Evolutionary conservation across 1,284 basidiomycete genomes (phyloP).

Genomic region (Ceratobasidium sp.): DNA sequence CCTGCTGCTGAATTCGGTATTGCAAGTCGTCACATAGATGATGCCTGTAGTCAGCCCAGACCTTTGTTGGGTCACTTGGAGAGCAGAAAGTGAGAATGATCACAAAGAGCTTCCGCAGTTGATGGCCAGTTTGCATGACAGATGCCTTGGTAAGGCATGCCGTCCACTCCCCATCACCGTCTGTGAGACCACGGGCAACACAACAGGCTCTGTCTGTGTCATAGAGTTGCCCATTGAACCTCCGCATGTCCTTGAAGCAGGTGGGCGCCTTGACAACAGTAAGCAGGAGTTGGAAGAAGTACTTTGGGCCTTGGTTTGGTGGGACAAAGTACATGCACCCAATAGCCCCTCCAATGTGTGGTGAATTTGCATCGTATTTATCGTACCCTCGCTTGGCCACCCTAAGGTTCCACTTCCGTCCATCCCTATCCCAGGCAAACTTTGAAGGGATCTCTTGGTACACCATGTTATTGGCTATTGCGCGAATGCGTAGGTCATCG

Average conservation of each 20-base stretch:
- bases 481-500: conserved; percentile 50
- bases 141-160: conserved; percentile 61
- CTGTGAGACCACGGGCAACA: conserved; percentile 60
- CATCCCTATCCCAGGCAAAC: conserved; percentile 51
- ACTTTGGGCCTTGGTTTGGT: conserved; percentile 58
- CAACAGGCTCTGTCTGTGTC: conserved; percentile 60
- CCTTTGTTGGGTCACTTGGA: conserved; percentile 55
- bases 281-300: conserved; percentile 60
- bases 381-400: conserved; percentile 51
- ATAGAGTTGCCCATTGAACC: no score
- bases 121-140: conserved; percentile 59
- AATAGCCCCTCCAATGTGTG: conserved; percentile 53
- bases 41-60: conserved; percentile 59
- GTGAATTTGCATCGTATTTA: conserved; percentile 52
- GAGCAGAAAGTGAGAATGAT: conserved; percentile 59
- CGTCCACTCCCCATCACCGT: conserved; percentile 64
- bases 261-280: conserved; percentile 57
- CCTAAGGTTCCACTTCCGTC: conserved; percentile 53
- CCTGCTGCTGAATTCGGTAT: no score
- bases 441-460: conserved; percentile 63
- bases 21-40: conserved; percentile 64
- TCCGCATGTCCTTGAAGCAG: conserved; percentile 53
- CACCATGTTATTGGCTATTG: conserved; percentile 54
- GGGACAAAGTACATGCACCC: conserved; percentile 60
- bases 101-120: conserved; percentile 60